Conservation (phyloP, 2,329 filamentous ascomycete species). For the Aspergillus melleus region DNA sequence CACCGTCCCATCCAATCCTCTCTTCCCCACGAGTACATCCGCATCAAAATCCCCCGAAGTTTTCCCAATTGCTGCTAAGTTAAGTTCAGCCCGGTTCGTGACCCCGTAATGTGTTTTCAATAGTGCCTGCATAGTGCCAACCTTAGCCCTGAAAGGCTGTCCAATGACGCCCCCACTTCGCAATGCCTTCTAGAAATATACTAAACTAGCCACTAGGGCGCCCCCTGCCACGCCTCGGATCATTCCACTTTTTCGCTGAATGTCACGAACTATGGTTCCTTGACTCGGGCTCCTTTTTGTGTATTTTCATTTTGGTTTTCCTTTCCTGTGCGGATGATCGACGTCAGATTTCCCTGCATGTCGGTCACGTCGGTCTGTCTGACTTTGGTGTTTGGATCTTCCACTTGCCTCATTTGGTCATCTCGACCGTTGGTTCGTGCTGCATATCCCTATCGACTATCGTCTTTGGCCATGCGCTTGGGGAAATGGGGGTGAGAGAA, state of each 20-base stretch:
- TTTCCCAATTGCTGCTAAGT: constrained; percentile 8
- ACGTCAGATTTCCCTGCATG: constrained; percentile 4
- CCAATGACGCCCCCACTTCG: constrained; percentile 3
- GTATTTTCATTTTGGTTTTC: too few relatives aligned
- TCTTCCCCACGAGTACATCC: constrained; percentile 13
- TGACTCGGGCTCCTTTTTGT: neutral
- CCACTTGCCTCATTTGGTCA: neutral
- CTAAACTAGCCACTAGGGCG: neutral
- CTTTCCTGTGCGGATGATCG: constrained; percentile 11
- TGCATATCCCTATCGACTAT: neutral
- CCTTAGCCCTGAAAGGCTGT: neutral
- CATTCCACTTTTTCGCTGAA: neutral
- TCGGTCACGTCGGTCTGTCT: neutral
- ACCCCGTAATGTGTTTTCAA: constrained; percentile 9
- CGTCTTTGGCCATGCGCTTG: neutral
- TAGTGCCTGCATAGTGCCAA: constrained; percentile 17
- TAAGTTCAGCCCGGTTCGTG: neutral
- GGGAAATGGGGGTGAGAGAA: neutral
- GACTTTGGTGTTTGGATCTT: neutral
- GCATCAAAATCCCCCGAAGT: constrained; percentile 18
- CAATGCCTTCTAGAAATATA: constrained; percentile 11
- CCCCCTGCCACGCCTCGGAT: neutral
- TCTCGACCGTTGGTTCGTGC: neutral
- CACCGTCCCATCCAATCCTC: neutral
- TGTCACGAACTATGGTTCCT: neutral